Base-by-base conservation (phyloP, 176 grass and related monocot species). In the Poa annua region DNA sequence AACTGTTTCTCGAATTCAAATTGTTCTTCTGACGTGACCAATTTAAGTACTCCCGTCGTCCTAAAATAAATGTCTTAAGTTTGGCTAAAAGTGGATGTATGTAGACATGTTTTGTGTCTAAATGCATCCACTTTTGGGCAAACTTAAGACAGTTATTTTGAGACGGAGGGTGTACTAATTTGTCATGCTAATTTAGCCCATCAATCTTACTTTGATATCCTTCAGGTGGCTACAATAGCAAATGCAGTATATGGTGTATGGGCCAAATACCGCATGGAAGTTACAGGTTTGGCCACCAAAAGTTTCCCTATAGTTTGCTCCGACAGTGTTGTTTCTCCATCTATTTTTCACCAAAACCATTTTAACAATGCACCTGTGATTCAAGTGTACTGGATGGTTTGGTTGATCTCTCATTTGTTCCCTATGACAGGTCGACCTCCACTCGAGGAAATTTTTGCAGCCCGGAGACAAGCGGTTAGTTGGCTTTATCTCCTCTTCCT, bases 231-330 rank as follows among this genome's bases (percentile, higher is more conserved):
- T 88, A 86, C 34, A 44, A 71, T 98, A 66, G 92, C 92, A 78
- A 94, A 98, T 98, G 87, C 85, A 85, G 45, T 95, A 57, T 95
- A 95, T 86, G 85, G 89, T 54, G 82, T 98, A 83, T 92, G 92
- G 96, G 96, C 96, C 6, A 95, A 98, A 84, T 98, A 98, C 52
- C 92, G 93, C 38, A 85, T 98, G 89, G 77, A 90, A 92, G 88
- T 98, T 64, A 98, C 96, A 95, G 96, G 96, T 98, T 85, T 60
- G 17, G 6, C 5, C 24, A 35, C 32, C 32, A 45, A 56, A 0
- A 76, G 47, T 72, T 66, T 20, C 13, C 36, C 22, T 45, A 66
- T 80, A 14, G 32, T 39, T 76, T 0, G 2, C 67, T 67, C 48
- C 34, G 14, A n/a, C 5, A 7, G 3, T 41, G 4, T 78, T 35